Evolutionary conservation across 2,329 filamentous ascomycete species (phyloP).

Genomic region (Phyllosticta citribraziliensis): DNA sequence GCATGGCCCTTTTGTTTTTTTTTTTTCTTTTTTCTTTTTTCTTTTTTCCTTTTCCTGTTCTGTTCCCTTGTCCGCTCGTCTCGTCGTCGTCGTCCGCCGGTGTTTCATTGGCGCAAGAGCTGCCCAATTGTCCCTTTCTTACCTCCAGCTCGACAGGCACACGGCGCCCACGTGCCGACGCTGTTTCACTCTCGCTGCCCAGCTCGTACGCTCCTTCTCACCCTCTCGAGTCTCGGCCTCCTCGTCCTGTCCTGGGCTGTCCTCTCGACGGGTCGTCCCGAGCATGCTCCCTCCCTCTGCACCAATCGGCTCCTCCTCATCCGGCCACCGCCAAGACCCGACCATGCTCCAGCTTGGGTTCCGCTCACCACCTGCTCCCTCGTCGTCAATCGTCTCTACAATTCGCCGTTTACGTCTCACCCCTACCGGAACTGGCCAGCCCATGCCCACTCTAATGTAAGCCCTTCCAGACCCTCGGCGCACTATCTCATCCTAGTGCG

Average conservation of each 20-base stretch:
- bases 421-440: not conserved
- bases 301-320: constrained; percentile 2
- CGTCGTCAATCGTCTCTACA: no score
- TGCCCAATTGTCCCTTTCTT: not conserved
- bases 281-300: not conserved
- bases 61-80: no score
- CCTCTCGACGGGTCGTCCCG: constrained; percentile 4
- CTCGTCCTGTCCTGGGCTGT: no score
- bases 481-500: not conserved
- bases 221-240: no score
- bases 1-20: no score
- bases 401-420: not conserved
- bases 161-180: not conserved
- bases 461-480: not conserved
- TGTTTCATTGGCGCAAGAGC: not conserved
- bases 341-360: no score
- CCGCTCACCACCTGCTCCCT: not conserved
- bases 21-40: no score
- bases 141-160: no score
- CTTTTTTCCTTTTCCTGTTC: not conserved
- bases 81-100: no score
- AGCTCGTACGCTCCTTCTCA: not conserved
- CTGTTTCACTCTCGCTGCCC: not conserved
- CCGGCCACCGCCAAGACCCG: not conserved
- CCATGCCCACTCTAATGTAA: not conserved